These are phyloP conservation scores for Coemansia sp. DNA, from an alignment of 371 early-diverging fungal species.

Conservation along the genomic window DNA sequence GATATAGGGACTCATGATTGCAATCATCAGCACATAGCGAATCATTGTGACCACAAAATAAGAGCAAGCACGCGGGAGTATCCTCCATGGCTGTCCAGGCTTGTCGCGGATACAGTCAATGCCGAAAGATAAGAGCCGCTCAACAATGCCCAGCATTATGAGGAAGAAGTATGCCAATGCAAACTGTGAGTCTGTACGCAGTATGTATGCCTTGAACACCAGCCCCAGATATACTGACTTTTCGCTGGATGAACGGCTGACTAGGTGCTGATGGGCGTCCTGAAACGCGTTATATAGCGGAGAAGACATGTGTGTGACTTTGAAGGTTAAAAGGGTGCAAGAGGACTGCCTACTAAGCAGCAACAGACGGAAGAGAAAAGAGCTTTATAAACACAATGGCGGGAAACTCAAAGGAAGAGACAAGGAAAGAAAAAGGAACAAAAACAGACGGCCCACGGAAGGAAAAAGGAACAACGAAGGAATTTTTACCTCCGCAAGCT, in stretches of 20 bases:
- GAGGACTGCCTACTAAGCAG: too few relatives aligned
- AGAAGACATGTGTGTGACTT: background rate
- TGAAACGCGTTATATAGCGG: slow-evolving; percentile 12
- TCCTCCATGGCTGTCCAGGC: slow-evolving; percentile 50
- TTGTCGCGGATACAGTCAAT: slow-evolving; percentile 46
- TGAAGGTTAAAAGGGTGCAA: background rate
- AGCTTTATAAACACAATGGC: background rate
- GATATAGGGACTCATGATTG: slow-evolving; percentile 41
- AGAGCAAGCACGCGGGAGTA: slow-evolving; percentile 46
- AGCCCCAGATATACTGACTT: slow-evolving; percentile 37
- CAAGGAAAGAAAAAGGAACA: slow-evolving; percentile 10
- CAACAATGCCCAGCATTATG: slow-evolving; percentile 46
- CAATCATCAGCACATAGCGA: slow-evolving; percentile 51
- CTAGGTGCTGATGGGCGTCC: slow-evolving; percentile 26
- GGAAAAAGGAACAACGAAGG: slow-evolving; percentile 12
- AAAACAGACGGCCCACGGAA: slow-evolving; percentile 8
- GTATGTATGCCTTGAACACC: slow-evolving; percentile 44
- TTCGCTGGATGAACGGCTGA: slow-evolving; percentile 7
- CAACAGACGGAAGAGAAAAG: too few relatives aligned
- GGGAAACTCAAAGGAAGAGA: slow-evolving; percentile 14
- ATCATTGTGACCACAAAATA: slow-evolving; percentile 48
- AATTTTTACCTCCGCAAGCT: background rate
- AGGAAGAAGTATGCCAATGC: slow-evolving; percentile 46
- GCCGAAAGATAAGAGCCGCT: slow-evolving; percentile 39
- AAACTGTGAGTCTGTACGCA: slow-evolving; percentile 35